Evolutionary conservation across 495 filamentous ascomycete species (phyloP).

Genomic region (Amniculicola lignicola): DNA sequence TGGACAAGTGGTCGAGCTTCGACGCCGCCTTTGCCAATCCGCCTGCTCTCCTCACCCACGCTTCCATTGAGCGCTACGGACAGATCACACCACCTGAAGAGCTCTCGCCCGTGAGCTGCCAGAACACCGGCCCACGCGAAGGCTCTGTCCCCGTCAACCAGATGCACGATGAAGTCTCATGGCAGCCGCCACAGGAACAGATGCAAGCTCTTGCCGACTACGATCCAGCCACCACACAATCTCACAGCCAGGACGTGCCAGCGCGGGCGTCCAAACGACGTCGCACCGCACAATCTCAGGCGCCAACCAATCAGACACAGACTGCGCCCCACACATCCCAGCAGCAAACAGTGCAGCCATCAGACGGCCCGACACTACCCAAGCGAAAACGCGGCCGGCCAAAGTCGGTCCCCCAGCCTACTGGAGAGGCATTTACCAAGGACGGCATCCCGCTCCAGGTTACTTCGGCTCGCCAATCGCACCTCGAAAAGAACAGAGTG

Average conservation of each 20-base stretch:
- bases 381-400: conserved; percentile 28
- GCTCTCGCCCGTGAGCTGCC: conserved; percentile 12
- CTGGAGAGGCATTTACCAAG: conserved; percentile 3
- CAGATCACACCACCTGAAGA: conserved; percentile 35
- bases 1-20: conserved; percentile 7
- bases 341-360: not conserved
- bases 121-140: not conserved
- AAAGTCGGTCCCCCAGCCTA: conserved; percentile 12
- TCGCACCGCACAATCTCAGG: not conserved
- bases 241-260: not conserved
- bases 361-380: conserved; percentile 1
- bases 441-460: conserved; percentile 19
- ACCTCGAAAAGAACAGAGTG: conserved; percentile 76
- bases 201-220: conserved; percentile 7
- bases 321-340: not conserved
- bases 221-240: conserved; percentile 7
- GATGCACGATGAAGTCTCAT: conserved; percentile 2
- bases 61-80: conserved; percentile 20
- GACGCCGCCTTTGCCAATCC: conserved; percentile 2
- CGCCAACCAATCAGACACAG: not conserved
- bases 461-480: conserved; percentile 40
- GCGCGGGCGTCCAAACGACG: not conserved
- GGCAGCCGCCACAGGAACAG: conserved; percentile 4
- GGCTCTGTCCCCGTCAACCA: conserved; percentile 16
- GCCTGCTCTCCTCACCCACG: not conserved